Evolutionary conservation across 352 stramenopile genomes (phyloP).

Genomic region (Phytophthora sojae): DNA sequence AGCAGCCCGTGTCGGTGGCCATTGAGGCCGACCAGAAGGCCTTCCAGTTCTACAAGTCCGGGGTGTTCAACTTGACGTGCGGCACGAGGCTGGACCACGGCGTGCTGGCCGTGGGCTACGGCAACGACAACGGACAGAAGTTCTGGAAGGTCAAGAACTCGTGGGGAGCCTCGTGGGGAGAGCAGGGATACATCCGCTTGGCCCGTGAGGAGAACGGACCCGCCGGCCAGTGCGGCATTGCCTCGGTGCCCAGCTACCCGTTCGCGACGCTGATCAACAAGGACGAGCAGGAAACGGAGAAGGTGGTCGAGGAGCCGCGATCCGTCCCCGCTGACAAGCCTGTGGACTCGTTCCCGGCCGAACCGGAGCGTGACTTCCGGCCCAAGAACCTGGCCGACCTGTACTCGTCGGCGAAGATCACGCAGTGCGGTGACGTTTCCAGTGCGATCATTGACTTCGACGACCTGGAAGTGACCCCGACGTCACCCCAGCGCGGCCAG

Average conservation of each 20-base stretch:
- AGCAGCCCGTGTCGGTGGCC: constrained; percentile 85
- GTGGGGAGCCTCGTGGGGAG: constrained; percentile 90
- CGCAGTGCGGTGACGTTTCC: constrained; percentile 77
- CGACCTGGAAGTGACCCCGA: constrained; percentile 68
- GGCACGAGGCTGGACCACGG: constrained; percentile 92
- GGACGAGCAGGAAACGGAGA: constrained; percentile 16
- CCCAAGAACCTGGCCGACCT: constrained; percentile 43
- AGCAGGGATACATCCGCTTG: constrained; percentile 91
- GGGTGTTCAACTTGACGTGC: constrained; percentile 71
- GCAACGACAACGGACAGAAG: constrained; percentile 79
- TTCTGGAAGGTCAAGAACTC: constrained; percentile 97
- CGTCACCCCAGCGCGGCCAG: constrained; percentile 77
- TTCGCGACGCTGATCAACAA: constrained; percentile 46
- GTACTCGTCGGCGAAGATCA: constrained; percentile 78
- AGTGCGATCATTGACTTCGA: constrained; percentile 75
- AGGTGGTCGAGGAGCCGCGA: constrained; percentile 14
- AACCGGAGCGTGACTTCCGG: constrained; percentile 38
- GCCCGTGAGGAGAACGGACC: constrained; percentile 87
- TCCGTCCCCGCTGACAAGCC: constrained; percentile 19
- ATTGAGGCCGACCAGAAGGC: constrained; percentile 86
- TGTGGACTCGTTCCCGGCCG: constrained; percentile 40
- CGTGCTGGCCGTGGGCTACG: constrained; percentile 95
- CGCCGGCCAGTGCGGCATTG: constrained; percentile 95
- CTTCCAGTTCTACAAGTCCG: constrained; percentile 84
- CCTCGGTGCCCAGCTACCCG: constrained; percentile 86